These are phyloP conservation scores for Adansonia madagascariensis DNA, from an alignment of 441 rosid species.

Conservation along the genomic window DNA sequence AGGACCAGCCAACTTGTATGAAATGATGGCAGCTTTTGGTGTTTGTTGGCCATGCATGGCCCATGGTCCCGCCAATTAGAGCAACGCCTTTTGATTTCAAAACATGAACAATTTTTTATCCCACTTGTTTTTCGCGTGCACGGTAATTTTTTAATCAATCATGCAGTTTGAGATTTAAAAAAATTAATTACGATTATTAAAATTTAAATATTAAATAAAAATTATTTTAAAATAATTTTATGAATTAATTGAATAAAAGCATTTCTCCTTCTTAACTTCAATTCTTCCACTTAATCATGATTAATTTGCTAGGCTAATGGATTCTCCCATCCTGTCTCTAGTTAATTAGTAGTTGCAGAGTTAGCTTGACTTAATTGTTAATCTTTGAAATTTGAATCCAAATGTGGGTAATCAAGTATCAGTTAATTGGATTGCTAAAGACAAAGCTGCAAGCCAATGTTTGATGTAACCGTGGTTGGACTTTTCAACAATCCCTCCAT, in stretches of 20 bases:
- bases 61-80: constrained; percentile 5
- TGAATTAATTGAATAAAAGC: too few relatives aligned
- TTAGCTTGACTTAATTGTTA: not conserved
- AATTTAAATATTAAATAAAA: too few relatives aligned
- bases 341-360: not conserved
- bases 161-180: too few relatives aligned
- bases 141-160: not conserved
- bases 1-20: constrained; percentile 2
- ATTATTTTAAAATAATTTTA: too few relatives aligned
- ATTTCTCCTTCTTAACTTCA: not conserved
- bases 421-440: not conserved
- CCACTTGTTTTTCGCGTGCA: constrained; percentile 7
- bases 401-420: not conserved
- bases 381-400: not conserved
- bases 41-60: constrained; percentile 11
- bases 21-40: not conserved
- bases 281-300: not conserved
- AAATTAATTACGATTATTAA: too few relatives aligned
- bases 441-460: not conserved
- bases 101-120: not conserved
- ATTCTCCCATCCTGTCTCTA: not conserved
- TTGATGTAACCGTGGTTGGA: not conserved
- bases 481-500: not conserved
- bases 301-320: not conserved
- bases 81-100: not conserved